These are phyloP conservation scores for Kazachstania psychrophila DNA, from an alignment of 805 yeast genomes.

Conservation along the genomic window DNA sequence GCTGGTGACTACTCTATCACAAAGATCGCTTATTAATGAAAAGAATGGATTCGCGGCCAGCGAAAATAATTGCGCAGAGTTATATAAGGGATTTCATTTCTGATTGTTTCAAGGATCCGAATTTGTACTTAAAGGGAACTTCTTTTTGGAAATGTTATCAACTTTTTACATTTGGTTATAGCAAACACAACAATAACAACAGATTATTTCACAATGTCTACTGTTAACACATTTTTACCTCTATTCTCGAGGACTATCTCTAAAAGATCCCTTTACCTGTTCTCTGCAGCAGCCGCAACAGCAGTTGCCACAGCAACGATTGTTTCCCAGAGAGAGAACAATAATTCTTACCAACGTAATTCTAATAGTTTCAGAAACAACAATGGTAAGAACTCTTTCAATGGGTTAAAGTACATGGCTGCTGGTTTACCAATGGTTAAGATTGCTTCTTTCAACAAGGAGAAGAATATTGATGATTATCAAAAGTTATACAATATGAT, in stretches of 20 bases:
- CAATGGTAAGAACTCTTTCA: conserved; percentile 5
- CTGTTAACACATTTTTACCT: conserved; percentile 8
- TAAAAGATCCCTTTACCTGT: conserved; percentile 16
- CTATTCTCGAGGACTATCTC: conserved; percentile 15
- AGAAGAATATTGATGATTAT: conserved; percentile 38
- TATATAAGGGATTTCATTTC: too few relatives aligned
- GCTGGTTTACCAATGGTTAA: conserved; percentile 32
- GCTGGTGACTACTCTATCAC: too few relatives aligned
- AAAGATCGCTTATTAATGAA: too few relatives aligned
- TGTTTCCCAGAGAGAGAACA: conserved; percentile 10
- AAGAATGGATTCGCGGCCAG: too few relatives aligned
- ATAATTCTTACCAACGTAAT: conserved; percentile 14
- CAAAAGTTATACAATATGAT: conserved; percentile 64
- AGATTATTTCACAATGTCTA: conserved; percentile 9
- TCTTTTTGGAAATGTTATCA: too few relatives aligned
- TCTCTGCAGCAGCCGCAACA: conserved; percentile 27
- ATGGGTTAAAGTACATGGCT: conserved; percentile 18
- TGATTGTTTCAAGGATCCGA: too few relatives aligned
- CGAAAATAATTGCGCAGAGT: too few relatives aligned
- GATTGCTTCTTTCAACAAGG: conserved; percentile 28
- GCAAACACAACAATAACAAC: neutral
- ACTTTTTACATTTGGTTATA: too few relatives aligned
- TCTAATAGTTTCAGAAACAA: conserved; percentile 13
- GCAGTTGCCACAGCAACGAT: conserved; percentile 27
- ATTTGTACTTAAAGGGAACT: too few relatives aligned